Conservation (phyloP, 2,329 filamentous ascomycete genomes). For the Aspergillus ruber region DNA sequence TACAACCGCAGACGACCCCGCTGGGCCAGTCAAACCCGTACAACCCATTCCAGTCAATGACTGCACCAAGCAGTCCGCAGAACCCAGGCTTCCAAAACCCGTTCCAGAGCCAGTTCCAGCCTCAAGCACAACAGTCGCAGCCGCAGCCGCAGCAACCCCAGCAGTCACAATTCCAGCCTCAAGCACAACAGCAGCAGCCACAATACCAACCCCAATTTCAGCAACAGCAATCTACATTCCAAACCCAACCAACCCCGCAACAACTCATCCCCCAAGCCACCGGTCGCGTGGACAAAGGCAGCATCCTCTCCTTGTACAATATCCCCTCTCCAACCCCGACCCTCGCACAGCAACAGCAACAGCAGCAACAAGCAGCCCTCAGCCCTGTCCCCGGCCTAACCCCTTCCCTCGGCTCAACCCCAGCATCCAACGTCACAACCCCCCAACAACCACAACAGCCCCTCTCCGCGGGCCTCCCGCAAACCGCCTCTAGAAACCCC, state of each 20-base stretch:
- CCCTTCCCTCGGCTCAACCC: conserved; percentile 14
- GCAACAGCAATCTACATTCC: conserved; percentile 4
- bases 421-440: conserved; percentile 6
- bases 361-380: conserved; percentile 14
- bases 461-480: conserved; percentile 12
- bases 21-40: conserved; percentile 14
- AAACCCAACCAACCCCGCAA: conserved; percentile 16
- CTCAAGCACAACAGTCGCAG: conserved; percentile 13
- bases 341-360: conserved; percentile 27
- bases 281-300: conserved; percentile 40
- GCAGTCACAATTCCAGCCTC: not conserved
- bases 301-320: conserved; percentile 43
- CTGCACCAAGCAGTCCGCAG: conserved; percentile 19
- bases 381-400: conserved; percentile 16
- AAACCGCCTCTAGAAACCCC: conserved; percentile 20
- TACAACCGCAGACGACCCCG: conserved; percentile 7
- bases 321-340: conserved; percentile 33
- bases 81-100: conserved; percentile 20
- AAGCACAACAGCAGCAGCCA: conserved; percentile 3
- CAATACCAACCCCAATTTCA: conserved; percentile 2
- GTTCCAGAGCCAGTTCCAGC: conserved; percentile 11
- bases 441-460: conserved; percentile 14
- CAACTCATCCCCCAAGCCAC: conserved; percentile 35
- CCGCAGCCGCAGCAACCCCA: conserved; percentile 4
- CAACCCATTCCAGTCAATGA: conserved; percentile 30